These are phyloP conservation scores for Fraxinus albicans DNA, from an alignment of 305 asterid genomes.

Conservation along the genomic window DNA sequence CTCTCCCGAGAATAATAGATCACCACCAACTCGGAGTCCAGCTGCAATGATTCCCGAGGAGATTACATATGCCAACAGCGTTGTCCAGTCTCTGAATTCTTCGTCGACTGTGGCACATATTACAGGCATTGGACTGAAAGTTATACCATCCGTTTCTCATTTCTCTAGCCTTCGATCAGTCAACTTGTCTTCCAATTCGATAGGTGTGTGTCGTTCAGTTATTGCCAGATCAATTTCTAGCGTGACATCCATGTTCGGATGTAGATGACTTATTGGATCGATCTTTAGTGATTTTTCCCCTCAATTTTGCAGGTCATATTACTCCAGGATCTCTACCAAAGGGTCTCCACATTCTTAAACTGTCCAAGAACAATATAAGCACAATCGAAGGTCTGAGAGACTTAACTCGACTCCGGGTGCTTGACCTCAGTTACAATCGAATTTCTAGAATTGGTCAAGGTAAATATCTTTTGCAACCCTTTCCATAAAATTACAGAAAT, in stretches of 20 bases:
- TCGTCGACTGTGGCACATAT: constrained; percentile 80
- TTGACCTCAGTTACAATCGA: constrained; percentile 84
- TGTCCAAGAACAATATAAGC: constrained; percentile 75
- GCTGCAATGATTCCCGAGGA: constrained; percentile 44
- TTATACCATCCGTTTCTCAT: constrained; percentile 56
- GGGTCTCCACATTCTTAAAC: constrained; percentile 72
- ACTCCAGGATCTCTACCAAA: constrained; percentile 80
- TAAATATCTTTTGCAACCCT: constrained; percentile 22
- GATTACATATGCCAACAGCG: constrained; percentile 54
- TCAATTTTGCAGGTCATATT: constrained; percentile 54
- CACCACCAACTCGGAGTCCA: constrained; percentile 25
- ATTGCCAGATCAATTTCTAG: background rate
- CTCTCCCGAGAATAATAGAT: constrained; percentile 33
- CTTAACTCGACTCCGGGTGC: constrained; percentile 64
- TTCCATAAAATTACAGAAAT: background rate
- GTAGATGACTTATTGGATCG: background rate
- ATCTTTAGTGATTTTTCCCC: background rate
- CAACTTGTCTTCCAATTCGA: constrained; percentile 65
- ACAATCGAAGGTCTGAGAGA: constrained; percentile 78
- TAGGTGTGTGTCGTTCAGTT: constrained; percentile 44
- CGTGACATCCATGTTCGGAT: constrained; percentile 7
- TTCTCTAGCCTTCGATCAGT: constrained; percentile 68
- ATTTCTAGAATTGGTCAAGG: constrained; percentile 82
- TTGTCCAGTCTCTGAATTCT: constrained; percentile 59
- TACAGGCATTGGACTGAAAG: constrained; percentile 55